Conservation (phyloP, 1,284 basidiomycete species). For the Serendipita sp. region DNA sequence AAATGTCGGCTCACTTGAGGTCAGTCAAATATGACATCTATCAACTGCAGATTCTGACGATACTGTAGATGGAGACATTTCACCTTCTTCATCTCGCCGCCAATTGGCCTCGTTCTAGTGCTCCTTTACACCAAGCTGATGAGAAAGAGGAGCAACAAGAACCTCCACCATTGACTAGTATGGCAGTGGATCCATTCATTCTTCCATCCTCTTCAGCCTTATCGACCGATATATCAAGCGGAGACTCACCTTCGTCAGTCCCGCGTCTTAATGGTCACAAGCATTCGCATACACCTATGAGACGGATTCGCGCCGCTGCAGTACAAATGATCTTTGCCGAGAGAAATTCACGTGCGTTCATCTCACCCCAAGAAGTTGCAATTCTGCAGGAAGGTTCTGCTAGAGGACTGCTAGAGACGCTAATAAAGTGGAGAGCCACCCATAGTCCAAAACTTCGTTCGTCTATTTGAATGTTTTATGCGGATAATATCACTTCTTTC, state of each 20-base stretch:
- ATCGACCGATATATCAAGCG: slow-evolving; percentile 18
- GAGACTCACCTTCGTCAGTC: slow-evolving; percentile 18
- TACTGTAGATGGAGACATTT: slow-evolving; percentile 63
- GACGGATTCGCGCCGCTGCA: slow-evolving; percentile 52
- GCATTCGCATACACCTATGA: background rate
- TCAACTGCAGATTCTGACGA: slow-evolving; percentile 4
- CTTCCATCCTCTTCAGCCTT: slow-evolving; percentile 23
- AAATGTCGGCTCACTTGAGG: slow-evolving; percentile 55
- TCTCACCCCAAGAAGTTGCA: slow-evolving; percentile 52
- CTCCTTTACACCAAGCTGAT: slow-evolving; percentile 9
- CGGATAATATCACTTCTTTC: too few species aligned
- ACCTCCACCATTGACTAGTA: slow-evolving; percentile 30
- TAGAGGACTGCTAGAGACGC: slow-evolving; percentile 34
- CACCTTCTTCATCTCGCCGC: slow-evolving; percentile 60
- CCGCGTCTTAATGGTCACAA: background rate
- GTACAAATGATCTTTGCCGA: slow-evolving; percentile 78
- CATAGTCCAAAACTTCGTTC: background rate
- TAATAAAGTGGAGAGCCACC: slow-evolving; percentile 20
- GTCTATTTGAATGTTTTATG: too few species aligned
- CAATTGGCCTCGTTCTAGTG: slow-evolving; percentile 29
- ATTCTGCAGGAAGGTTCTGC: slow-evolving; percentile 56
- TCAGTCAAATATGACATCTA: slow-evolving; percentile 18
- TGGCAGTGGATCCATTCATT: slow-evolving; percentile 17
- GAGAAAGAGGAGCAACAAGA: slow-evolving; percentile 11
- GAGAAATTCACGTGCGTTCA: slow-evolving; percentile 60